These are phyloP conservation scores for Metarhizium humberi DNA, from an alignment of 2,329 filamentous ascomycete species.

Conservation along the genomic window DNA sequence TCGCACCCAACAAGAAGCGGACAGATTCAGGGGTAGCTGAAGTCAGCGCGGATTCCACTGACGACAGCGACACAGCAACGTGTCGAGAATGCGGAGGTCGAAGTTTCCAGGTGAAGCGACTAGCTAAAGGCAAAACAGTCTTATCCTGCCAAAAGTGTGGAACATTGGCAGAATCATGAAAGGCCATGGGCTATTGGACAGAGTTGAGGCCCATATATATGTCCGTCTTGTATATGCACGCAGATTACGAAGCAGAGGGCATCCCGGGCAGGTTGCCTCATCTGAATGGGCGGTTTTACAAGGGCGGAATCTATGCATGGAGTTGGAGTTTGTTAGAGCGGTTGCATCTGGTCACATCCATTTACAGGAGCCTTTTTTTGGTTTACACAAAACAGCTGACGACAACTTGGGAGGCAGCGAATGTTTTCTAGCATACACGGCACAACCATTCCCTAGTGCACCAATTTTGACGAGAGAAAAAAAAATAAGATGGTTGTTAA, in stretches of 20 bases:
- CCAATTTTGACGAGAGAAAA: neutral
- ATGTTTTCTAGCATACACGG: neutral
- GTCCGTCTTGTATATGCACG: neutral
- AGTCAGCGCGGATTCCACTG: slow-evolving; percentile 19
- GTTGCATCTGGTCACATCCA: neutral
- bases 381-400: neutral
- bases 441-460: neutral
- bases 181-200: neutral
- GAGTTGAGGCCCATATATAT: neutral
- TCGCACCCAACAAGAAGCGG: slow-evolving; percentile 17
- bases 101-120: slow-evolving; percentile 3
- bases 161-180: neutral
- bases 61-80: slow-evolving; percentile 8
- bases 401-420: neutral
- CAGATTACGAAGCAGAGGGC: neutral
- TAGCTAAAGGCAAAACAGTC: slow-evolving; percentile 5
- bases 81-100: slow-evolving; percentile 7
- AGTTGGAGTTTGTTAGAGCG: neutral
- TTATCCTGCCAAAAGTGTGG: slow-evolving; percentile 8
- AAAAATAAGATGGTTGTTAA: too few species aligned
- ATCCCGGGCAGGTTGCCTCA: neutral
- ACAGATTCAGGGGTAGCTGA: slow-evolving; percentile 25
- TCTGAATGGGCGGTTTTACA: neutral
- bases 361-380: neutral
- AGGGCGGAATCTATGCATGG: neutral